These are phyloP conservation scores for Calocera viscosa DNA, from an alignment of 768 basidiomycete genomes.

Conservation along the genomic window DNA sequence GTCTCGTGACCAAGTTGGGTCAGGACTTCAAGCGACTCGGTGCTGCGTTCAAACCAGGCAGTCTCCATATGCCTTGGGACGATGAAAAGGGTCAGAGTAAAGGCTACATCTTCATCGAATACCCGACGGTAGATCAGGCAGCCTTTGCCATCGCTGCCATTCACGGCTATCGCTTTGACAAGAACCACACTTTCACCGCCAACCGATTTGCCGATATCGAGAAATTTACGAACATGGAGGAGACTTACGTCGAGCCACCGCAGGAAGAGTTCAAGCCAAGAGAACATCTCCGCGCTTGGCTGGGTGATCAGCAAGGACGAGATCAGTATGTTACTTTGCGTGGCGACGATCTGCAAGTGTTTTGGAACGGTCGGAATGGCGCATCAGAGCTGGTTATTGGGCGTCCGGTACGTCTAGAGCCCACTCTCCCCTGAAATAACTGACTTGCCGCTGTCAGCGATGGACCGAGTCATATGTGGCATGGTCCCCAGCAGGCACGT, in stretches of 20 bases:
- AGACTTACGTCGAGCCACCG: constrained; percentile 64
- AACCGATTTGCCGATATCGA: constrained; percentile 88
- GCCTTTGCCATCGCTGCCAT: constrained; percentile 51
- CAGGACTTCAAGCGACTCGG: constrained; percentile 81
- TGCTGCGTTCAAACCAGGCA: constrained; percentile 56
- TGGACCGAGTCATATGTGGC: constrained; percentile 96
- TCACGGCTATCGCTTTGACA: constrained; percentile 73
- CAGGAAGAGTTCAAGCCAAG: constrained; percentile 60
- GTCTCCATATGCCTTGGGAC: constrained; percentile 84
- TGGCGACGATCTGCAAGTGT: constrained; percentile 77
- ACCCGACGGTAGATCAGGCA: constrained; percentile 57
- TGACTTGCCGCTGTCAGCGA: constrained; percentile 37
- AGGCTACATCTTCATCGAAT: constrained; percentile 85
- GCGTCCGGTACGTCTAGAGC: constrained; percentile 48
- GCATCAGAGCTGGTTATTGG: constrained; percentile 64
- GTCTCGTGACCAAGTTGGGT: constrained; percentile 62
- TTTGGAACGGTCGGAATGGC: constrained; percentile 87
- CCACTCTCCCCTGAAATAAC: constrained; percentile 6
- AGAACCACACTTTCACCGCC: constrained; percentile 69
- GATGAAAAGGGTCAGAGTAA: constrained; percentile 71
- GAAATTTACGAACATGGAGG: constrained; percentile 60
- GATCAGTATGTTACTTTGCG: constrained; percentile 94
- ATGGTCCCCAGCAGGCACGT: constrained; percentile 96
- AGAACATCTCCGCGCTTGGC: constrained; percentile 91
- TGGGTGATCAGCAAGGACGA: constrained; percentile 80